phyloP scores from a whole-genome alignment of 2,329 filamentous ascomycete genomes.

The Phoma sp. region DNA sequence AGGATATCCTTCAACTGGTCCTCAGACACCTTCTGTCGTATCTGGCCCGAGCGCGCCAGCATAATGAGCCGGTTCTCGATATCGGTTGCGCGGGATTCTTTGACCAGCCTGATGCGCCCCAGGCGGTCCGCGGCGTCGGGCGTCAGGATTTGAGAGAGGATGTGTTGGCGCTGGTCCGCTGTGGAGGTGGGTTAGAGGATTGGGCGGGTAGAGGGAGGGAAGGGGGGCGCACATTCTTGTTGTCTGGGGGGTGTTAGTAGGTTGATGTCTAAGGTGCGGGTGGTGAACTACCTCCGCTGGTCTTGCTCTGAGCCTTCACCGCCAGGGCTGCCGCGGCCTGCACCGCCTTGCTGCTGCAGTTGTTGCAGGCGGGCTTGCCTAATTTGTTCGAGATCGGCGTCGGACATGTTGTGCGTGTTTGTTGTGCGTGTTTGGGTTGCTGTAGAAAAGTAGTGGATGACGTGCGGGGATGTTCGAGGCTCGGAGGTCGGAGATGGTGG shows the following conservation, averaged over 20 bases:
- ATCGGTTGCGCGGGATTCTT: conserved; percentile 86
- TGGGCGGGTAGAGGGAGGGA: conserved; percentile 41
- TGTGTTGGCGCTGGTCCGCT: conserved; percentile 74
- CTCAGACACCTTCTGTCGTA: conserved; percentile 87
- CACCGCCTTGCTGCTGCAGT: conserved; percentile 75
- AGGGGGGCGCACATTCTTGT: conserved; percentile 23
- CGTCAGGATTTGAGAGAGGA: conserved; percentile 91
- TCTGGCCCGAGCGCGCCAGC: conserved; percentile 86
- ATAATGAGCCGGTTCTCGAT: conserved; percentile 93
- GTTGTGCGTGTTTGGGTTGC: not conserved
- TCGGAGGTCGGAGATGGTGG: conserved; percentile 13
- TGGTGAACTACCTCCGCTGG: conserved; percentile 41
- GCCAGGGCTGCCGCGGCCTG: conserved; percentile 52
- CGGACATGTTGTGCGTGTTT: conserved; percentile 58
- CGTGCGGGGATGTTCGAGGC: conserved; percentile 10
- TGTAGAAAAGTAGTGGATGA: conserved; percentile 10
- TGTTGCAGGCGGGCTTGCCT: conserved; percentile 91
- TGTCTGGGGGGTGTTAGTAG: conserved; percentile 20
- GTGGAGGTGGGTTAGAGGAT: conserved; percentile 41
- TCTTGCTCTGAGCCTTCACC: conserved; percentile 63
- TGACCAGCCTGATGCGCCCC: conserved; percentile 92
- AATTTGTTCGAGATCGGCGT: conserved; percentile 79
- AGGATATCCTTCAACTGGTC: conserved; percentile 91
- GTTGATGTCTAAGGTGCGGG: too few relatives aligned
- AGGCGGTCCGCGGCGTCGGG: conserved; percentile 93